Evolutionary conservation across 2,329 filamentous ascomycete species (phyloP).

Genomic region (Diaporthe nobilis): DNA sequence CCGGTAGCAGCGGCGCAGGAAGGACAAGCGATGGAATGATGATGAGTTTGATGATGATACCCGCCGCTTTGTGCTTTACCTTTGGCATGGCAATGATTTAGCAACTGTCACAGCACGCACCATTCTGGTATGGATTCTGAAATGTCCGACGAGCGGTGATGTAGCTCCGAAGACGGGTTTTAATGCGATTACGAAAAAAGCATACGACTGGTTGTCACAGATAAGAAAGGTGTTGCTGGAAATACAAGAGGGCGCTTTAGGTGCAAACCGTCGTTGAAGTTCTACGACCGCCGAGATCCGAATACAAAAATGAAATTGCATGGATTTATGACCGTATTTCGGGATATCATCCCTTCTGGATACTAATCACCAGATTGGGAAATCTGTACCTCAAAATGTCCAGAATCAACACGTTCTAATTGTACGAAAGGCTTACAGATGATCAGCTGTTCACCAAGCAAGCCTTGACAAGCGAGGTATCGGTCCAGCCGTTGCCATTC

Average conservation of each 20-base stretch:
- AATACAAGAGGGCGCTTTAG: not conserved
- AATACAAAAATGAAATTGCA: not conserved
- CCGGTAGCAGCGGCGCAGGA: conserved; percentile 45
- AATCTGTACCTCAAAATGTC: too few relatives aligned
- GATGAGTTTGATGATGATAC: conserved; percentile 31
- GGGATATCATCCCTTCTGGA: not conserved
- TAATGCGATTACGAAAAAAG: too few relatives aligned
- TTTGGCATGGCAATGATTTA: conserved; percentile 35
- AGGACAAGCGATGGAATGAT: not conserved
- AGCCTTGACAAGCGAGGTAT: conserved; percentile 44
- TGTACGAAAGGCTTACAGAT: too few relatives aligned
- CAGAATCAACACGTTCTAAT: too few relatives aligned
- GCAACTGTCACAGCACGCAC: not conserved
- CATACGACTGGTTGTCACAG: too few relatives aligned
- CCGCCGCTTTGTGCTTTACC: conserved; percentile 35
- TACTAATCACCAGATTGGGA: not conserved
- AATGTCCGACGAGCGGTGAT: not conserved
- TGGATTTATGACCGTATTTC: not conserved
- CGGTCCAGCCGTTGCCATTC: conserved; percentile 43
- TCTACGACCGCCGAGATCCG: not conserved
- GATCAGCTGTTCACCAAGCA: conserved; percentile 40
- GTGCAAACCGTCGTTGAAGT: not conserved
- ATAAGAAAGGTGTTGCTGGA: too few relatives aligned
- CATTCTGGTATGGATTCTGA: not conserved
- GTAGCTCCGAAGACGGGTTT: not conserved